Percentiles rank a stretch among this genome's conserved stretches.
Conservation (phyloP, 2,329 filamentous ascomycete species). For the Colletotrichum plurivorum region DNA sequence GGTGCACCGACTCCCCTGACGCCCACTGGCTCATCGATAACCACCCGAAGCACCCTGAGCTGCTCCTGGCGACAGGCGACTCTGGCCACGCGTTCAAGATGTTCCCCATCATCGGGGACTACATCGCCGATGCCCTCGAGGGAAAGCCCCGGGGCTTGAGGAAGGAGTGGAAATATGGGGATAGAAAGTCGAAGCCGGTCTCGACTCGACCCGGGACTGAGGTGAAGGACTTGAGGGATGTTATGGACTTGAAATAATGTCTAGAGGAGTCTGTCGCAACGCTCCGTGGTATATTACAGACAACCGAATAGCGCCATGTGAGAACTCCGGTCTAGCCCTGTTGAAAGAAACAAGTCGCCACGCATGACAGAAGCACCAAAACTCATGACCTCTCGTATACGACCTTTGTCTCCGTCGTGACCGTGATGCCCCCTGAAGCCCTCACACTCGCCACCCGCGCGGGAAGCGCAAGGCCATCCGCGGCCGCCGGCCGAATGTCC, state of each 20-base stretch:
- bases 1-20: slow-evolving; percentile 52
- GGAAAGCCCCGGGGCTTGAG: slow-evolving; percentile 38
- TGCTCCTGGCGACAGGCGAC: slow-evolving; percentile 44
- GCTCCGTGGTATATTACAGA: background rate
- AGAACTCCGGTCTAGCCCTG: background rate
- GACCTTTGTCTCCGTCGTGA: slow-evolving; percentile 34
- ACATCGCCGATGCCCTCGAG: slow-evolving; percentile 44
- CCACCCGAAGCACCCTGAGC: slow-evolving; percentile 39
- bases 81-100: slow-evolving; percentile 48
- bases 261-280: too few relatives aligned
- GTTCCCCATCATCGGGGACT: slow-evolving; percentile 45
- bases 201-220: slow-evolving; percentile 41
- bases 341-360: background rate
- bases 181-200: slow-evolving; percentile 38
- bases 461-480: background rate
- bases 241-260: slow-evolving; percentile 16
- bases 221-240: slow-evolving; percentile 43
- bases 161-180: slow-evolving; percentile 42
- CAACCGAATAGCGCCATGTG: background rate
- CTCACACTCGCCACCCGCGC: slow-evolving; percentile 11
- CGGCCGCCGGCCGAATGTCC: background rate
- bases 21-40: slow-evolving; percentile 51
- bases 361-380: background rate
- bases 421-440: slow-evolving; percentile 10
- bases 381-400: slow-evolving; percentile 22